Evolutionary conservation across 192 early-diverging fungal species (phyloP), one percentile per base, ranked within the genome.

Genomic region (Coemansia sp.): DNA sequence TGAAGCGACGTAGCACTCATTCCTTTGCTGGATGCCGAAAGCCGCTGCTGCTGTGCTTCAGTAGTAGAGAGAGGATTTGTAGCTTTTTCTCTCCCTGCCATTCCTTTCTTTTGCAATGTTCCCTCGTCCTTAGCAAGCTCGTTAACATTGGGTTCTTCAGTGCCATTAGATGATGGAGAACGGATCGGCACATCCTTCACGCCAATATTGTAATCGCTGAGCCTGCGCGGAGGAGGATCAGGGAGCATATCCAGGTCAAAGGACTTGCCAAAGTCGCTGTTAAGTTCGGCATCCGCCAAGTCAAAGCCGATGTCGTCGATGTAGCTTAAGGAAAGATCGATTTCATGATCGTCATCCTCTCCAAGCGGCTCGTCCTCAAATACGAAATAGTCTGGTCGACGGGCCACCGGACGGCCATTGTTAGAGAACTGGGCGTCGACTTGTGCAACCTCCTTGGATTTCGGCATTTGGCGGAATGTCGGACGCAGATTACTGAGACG

Each of bases 171-270:
- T 6, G 67, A 33, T 14, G 73, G 66, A 33, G 70, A 63, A 30
- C 57, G 67, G 15, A 34, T 45, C 6, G 56, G 55, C 20, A 69
- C 64, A 2, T 72, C 67, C 46, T 67, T 68, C 15, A 55, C 73
- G 18, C 78, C 73, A 53, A 73, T 69, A 41, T 76, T 76, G 44
- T 81, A 81, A 33, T 60, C 43, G 61, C 67, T 70, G 14, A 73
- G 23, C 16, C 64, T 65, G 67, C 78, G 78, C 38, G 66, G 60
- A 18, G 78, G 78, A 5, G 70, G 67, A 16, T 81, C 78, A 26
- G 78, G 78, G 18, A 81, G 67, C 64, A 69, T 56, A 43, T 81
- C 73, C 45, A 76, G 58, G 46, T 81, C 78, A 67, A 82, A 82
- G 12, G 74, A 76, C 46, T 62, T 61, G 43, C 71, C 69, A 51